Evolutionary conservation across 768 basidiomycete genomes (phyloP).

Genomic region (Mycena polygramma): DNA sequence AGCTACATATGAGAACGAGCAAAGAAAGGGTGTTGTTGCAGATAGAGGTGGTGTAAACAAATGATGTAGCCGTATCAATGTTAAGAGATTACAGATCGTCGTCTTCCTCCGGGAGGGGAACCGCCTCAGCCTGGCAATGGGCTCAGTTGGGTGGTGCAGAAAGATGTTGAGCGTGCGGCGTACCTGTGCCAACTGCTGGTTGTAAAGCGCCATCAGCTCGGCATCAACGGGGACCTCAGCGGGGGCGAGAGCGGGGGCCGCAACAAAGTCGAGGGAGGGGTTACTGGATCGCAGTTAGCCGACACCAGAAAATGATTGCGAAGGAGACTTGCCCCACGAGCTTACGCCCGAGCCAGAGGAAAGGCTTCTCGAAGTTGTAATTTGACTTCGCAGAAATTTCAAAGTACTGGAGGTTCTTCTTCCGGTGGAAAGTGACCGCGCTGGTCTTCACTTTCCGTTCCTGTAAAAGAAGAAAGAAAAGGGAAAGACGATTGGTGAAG

Average conservation of each 20-base stretch:
- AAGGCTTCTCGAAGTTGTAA: slow-evolving; percentile 99
- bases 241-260: slow-evolving; percentile 94
- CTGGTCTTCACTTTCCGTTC: slow-evolving; percentile 99
- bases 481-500: too few relatives aligned
- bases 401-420: slow-evolving; percentile 99
- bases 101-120: slow-evolving; percentile 98
- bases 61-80: slow-evolving; percentile 25
- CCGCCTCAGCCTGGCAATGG: slow-evolving; percentile 77
- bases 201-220: slow-evolving; percentile 83
- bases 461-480: slow-evolving; percentile 54
- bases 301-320: neutral
- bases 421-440: slow-evolving; percentile 98
- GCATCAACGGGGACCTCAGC: slow-evolving; percentile 92
- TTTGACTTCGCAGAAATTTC: slow-evolving; percentile 99
- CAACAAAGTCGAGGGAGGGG: slow-evolving; percentile 91
- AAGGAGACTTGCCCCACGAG: slow-evolving; percentile 84
- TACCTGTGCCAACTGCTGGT: slow-evolving; percentile 79
- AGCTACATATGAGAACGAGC: slow-evolving; percentile 29
- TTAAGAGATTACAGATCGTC: slow-evolving; percentile 74
- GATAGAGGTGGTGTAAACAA: slow-evolving; percentile 37
- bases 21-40: slow-evolving; percentile 31
- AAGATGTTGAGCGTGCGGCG: slow-evolving; percentile 36
- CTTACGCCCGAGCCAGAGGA: slow-evolving; percentile 99
- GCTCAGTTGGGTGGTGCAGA: slow-evolving; percentile 28
- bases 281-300: slow-evolving; percentile 65